Evolutionary conservation across 345 rosid genomes (phyloP).

Genomic region (Lagerstroemia speciosa): DNA sequence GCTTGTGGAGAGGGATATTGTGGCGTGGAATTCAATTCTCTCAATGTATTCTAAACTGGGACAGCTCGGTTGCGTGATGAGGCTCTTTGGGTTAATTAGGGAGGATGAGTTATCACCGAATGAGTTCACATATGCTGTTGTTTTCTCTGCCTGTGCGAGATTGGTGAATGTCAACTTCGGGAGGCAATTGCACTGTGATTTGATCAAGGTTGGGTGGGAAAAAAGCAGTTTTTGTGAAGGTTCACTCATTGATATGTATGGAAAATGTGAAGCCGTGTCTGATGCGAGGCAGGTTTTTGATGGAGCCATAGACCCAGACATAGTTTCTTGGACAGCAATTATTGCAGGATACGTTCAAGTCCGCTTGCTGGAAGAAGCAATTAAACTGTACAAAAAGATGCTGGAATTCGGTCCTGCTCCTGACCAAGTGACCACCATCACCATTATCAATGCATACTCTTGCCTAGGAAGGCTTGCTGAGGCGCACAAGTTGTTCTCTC

Average conservation of each 20-base stretch:
- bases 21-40: conserved; percentile 75
- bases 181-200: conserved; percentile 47
- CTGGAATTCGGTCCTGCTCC: conserved; percentile 41
- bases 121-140: conserved; percentile 68
- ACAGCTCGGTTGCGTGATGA: conserved; percentile 24
- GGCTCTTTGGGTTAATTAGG: conserved; percentile 31
- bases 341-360: conserved; percentile 65
- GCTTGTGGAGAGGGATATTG: conserved; percentile 43
- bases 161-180: conserved; percentile 41
- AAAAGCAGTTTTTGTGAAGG: conserved; percentile 53
- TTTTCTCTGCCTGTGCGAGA: conserved; percentile 61
- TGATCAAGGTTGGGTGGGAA: conserved; percentile 53
- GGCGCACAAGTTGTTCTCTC: conserved; percentile 47
- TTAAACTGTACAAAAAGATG: conserved; percentile 51
- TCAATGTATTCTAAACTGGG: conserved; percentile 59
- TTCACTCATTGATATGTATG: conserved; percentile 75
- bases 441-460: conserved; percentile 49
- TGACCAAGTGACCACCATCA: conserved; percentile 64
- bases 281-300: conserved; percentile 62
- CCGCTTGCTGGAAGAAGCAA: conserved; percentile 61
- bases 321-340: conserved; percentile 84
- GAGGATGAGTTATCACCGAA: conserved; percentile 38
- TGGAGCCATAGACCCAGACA: conserved; percentile 43
- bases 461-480: conserved; percentile 59
- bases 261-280: conserved; percentile 44